Evolutionary conservation across 2,329 filamentous ascomycete species (phyloP).

Genomic region (Neonectria coccinea): DNA sequence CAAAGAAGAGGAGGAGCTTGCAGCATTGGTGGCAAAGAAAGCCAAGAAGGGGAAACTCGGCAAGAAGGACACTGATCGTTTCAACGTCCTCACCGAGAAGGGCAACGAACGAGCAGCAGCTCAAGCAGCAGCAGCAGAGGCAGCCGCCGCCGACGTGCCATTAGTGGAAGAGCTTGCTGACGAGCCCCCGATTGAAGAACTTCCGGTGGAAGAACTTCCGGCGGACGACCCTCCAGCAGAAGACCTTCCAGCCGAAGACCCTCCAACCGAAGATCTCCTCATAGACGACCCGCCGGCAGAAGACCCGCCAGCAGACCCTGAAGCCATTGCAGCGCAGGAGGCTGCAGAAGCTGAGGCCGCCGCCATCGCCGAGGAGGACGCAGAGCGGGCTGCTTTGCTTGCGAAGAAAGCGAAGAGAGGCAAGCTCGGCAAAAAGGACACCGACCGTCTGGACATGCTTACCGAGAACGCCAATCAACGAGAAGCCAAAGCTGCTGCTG

Average conservation of each 20-base stretch:
- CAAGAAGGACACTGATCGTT: slow-evolving; percentile 25
- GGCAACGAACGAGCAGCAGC: slow-evolving; percentile 20
- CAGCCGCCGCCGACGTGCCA: slow-evolving; percentile 5
- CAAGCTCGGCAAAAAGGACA: slow-evolving; percentile 40
- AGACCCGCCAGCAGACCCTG: neutral
- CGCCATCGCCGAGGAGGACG: slow-evolving; percentile 37
- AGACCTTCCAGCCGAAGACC: slow-evolving; percentile 26
- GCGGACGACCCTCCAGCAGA: slow-evolving; percentile 29
- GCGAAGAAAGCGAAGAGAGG: slow-evolving; percentile 41
- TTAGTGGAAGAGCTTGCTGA: slow-evolving; percentile 6
- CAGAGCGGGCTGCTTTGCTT: slow-evolving; percentile 35
- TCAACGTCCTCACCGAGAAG: slow-evolving; percentile 24
- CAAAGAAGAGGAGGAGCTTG: slow-evolving; percentile 52
- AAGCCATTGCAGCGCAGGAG: slow-evolving; percentile 6
- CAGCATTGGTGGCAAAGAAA: slow-evolving; percentile 50
- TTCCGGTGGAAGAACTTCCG: slow-evolving; percentile 26
- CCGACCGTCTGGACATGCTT: slow-evolving; percentile 36
- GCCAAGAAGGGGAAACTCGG: slow-evolving; percentile 47
- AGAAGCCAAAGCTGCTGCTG: slow-evolving; percentile 32
- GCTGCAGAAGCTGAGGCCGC: slow-evolving; percentile 34
- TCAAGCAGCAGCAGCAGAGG: slow-evolving; percentile 27
- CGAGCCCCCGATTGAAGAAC: slow-evolving; percentile 33
- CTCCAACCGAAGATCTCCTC: slow-evolving; percentile 1
- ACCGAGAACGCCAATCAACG: slow-evolving; percentile 35
- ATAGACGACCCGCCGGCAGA: neutral